A percentile compares a stretch with the other conserved stretches of the same genome.
Conservation (phyloP, 2,329 filamentous ascomycete species). For the Fusarium succisae region DNA sequence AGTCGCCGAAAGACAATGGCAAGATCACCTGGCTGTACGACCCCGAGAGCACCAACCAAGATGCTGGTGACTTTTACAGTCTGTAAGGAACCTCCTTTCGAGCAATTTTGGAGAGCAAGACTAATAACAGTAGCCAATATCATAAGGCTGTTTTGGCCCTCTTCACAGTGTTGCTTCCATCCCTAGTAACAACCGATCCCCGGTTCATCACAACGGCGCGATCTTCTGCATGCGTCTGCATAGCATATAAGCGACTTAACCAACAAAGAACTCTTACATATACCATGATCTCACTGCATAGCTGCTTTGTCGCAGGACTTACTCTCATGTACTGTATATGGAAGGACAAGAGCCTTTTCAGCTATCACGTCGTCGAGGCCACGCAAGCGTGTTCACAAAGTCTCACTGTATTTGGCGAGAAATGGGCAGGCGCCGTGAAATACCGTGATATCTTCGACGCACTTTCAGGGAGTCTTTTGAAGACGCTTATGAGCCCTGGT, state of each 20-base stretch:
- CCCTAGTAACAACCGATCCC: fast-evolving
- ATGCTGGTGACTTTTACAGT: background rate
- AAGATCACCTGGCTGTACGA: background rate
- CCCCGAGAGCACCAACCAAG: background rate
- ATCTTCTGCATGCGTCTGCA: background rate
- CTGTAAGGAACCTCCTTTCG: background rate
- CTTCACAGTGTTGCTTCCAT: background rate
- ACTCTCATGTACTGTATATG: background rate
- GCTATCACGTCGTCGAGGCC: background rate
- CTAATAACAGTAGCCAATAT: background rate
- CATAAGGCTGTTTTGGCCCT: background rate
- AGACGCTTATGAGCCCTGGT: background rate
- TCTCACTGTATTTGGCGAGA: background rate
- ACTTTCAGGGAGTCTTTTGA: background rate
- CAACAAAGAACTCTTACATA: background rate
- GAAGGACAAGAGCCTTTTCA: background rate
- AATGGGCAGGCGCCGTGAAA: background rate
- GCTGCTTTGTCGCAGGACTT: background rate
- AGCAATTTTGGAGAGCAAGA: too few relatives aligned
- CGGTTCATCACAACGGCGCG: background rate
- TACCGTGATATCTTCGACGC: background rate
- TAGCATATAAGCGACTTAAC: background rate
- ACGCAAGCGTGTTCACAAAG: background rate
- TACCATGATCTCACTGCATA: background rate
- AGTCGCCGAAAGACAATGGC: background rate